Evolutionary conservation across 169 alveolate species (phyloP), one percentile per base, ranked within the genome.

Genomic region (Cryptosporidium parvum): DNA sequence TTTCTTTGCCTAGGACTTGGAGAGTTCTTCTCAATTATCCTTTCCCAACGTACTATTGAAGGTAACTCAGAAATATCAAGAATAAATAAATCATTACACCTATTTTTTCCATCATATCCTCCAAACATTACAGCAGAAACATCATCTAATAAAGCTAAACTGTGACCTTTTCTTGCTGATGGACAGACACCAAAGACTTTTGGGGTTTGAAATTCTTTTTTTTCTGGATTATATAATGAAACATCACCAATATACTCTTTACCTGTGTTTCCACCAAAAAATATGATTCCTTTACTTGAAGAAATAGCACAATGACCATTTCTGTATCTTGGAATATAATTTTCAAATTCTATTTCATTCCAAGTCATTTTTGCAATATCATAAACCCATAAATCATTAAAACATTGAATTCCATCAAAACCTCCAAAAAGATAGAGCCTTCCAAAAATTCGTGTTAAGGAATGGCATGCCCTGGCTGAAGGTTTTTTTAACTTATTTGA

Each of bases 201-300:
- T 26, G 92, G 87, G 62, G 89, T 45, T 37, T 56, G 56, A 68
- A 85, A 45, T 91, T 91, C 94, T 91, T 85, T 44, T 86, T 92
- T 91, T 91, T 93, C 51, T 85, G 85, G 69, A 67, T 56, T 21
- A 93, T 72, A 75, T 59, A 73, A 53, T 85, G 91, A 86, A 12
- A 93, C 91, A 70, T 93, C 95, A 70, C 86, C 86, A 71, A 85
- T 85, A 86, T 92, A 93, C 23, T 71, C 84, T 35, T 86, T 85
- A 29, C 95, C 95, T 10, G 94, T 56, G 70, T 93, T 94, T 21
- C 95, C 95, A 4, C 95, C 95, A 26, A 65, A 86, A 80, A 93
- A 93, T 53, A 93, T 58, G 4, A 70, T 52, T 18, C 73, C 85
- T 70, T 75, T 72, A 33, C 94, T 93, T 48, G 91, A 93, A 18